A percentile compares a stretch with the other conserved stretches of the same genome.
Conservation (phyloP, 2,329 filamentous ascomycete species). For the Phaeomoniella chlamydospora region DNA sequence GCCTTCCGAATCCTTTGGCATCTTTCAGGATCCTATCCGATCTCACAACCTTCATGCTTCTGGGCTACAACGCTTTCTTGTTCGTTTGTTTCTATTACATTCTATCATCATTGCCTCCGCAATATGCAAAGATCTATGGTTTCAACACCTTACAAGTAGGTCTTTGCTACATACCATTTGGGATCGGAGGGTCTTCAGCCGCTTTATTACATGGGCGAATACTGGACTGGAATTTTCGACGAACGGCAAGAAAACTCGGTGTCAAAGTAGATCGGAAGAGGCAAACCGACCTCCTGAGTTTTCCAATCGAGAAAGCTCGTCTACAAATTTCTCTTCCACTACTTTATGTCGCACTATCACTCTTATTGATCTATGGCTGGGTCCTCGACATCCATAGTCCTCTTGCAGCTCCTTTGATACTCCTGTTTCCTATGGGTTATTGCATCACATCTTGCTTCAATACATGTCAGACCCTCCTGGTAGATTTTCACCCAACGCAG, state of each 20-base stretch:
- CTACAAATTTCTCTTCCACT: slow-evolving; percentile 18
- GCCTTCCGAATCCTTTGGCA: slow-evolving; percentile 22
- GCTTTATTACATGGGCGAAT: slow-evolving; percentile 31
- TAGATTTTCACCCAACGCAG: slow-evolving; percentile 27
- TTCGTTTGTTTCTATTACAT: slow-evolving; percentile 35
- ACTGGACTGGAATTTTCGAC: slow-evolving; percentile 60
- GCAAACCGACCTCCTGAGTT: slow-evolving; percentile 33
- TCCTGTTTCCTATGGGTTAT: slow-evolving; percentile 22
- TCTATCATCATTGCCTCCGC: slow-evolving; percentile 29
- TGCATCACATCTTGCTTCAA: slow-evolving; percentile 26
- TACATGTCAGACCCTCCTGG: slow-evolving; percentile 29
- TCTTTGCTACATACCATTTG: slow-evolving; percentile 18
- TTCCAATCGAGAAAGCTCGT: slow-evolving; percentile 32
- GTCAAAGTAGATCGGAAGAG: slow-evolving; percentile 47
- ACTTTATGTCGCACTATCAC: slow-evolving; percentile 12
- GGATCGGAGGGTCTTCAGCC: slow-evolving; percentile 9
- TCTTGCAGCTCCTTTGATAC: slow-evolving; percentile 17
- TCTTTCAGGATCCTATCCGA: slow-evolving; percentile 21
- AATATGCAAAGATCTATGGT: slow-evolving; percentile 29
- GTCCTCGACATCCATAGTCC: slow-evolving; percentile 17
- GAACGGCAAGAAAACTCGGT: slow-evolving; percentile 47
- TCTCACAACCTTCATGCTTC: slow-evolving; percentile 19
- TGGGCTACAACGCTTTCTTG: slow-evolving; percentile 25
- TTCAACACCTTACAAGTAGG: slow-evolving; percentile 33
- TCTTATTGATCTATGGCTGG: slow-evolving; percentile 22